Percentiles rank a stretch among this genome's conserved stretches.
Conservation (phyloP, 495 filamentous ascomycete species). For the Xylaria acuta region DNA sequence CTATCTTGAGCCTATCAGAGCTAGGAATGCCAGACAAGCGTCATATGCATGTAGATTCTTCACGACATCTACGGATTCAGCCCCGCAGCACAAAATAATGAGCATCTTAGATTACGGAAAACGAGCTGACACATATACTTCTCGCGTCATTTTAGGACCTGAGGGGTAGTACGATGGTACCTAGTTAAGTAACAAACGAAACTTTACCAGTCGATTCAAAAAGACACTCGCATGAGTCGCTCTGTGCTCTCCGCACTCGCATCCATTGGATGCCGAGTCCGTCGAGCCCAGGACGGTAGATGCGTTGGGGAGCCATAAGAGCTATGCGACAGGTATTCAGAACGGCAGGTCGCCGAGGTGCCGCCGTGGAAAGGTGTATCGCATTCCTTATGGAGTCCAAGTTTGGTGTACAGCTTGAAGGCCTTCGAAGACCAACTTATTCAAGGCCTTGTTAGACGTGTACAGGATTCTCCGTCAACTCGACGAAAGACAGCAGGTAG, state of each 20-base stretch:
- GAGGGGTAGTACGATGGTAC: slow-evolving; percentile 17
- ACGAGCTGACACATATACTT: slow-evolving; percentile 23
- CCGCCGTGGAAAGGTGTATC: neutral
- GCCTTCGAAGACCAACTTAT: neutral
- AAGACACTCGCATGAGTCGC: neutral
- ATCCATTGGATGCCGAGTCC: neutral
- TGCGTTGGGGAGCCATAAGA: slow-evolving; percentile 2
- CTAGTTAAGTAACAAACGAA: slow-evolving; percentile 17
- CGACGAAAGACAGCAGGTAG: neutral
- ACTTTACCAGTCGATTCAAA: slow-evolving; percentile 4
- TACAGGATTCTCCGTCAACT: neutral
- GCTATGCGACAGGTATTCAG: slow-evolving; percentile 15
- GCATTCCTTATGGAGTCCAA: slow-evolving; percentile 8
- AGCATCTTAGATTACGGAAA: neutral
- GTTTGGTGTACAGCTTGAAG: neutral
- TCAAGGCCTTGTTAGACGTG: neutral
- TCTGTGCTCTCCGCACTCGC: slow-evolving; percentile 3
- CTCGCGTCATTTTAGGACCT: slow-evolving; percentile 25
- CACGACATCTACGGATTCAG: slow-evolving; percentile 23
- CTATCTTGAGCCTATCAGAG: slow-evolving; percentile 30
- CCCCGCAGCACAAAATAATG: slow-evolving; percentile 25
- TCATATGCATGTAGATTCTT: slow-evolving; percentile 29
- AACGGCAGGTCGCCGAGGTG: neutral
- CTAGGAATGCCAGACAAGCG: slow-evolving; percentile 38
- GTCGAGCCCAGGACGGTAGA: neutral